Conservation (phyloP, 2,329 filamentous ascomycete species). For the Shiraia bambusicola region DNA sequence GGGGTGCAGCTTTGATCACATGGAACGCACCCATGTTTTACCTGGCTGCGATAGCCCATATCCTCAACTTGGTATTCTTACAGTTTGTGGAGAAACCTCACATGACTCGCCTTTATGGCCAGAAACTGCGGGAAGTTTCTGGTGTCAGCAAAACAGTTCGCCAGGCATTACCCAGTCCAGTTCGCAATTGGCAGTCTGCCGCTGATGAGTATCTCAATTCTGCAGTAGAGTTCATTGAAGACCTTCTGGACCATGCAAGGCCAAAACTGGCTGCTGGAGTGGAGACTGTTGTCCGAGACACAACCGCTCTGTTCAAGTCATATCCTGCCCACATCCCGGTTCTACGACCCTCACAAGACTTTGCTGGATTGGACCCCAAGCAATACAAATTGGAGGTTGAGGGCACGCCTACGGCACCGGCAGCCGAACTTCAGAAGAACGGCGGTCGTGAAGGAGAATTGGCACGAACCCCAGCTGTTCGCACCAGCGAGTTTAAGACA, state of each 20-base stretch:
- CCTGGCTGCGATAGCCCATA: slow-evolving; percentile 81
- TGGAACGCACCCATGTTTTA: slow-evolving; percentile 85
- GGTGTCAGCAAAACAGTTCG: slow-evolving; percentile 91
- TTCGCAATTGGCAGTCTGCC: slow-evolving; percentile 81
- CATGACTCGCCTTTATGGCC: slow-evolving; percentile 82
- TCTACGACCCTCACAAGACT: slow-evolving; percentile 73
- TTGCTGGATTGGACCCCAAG: slow-evolving; percentile 76
- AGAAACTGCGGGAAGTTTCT: slow-evolving; percentile 78
- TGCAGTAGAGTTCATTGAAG: slow-evolving; percentile 85
- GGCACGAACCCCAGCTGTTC: slow-evolving; percentile 65
- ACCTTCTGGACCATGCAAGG: slow-evolving; percentile 80
- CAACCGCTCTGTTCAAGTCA: slow-evolving; percentile 81
- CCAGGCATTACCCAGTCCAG: slow-evolving; percentile 77
- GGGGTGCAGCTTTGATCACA: slow-evolving; percentile 91
- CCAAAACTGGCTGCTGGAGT: slow-evolving; percentile 86
- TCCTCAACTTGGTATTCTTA: slow-evolving; percentile 82
- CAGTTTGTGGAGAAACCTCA: slow-evolving; percentile 93
- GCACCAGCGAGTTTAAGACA: slow-evolving; percentile 66
- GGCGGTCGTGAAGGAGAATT: slow-evolving; percentile 73
- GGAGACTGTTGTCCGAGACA: slow-evolving; percentile 83
- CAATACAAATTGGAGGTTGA: slow-evolving; percentile 77
- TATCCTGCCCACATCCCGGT: slow-evolving; percentile 86
- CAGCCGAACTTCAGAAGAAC: slow-evolving; percentile 59
- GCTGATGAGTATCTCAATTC: slow-evolving; percentile 86
- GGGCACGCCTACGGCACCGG: slow-evolving; percentile 57